Evolutionary conservation across 306 rosid species (phyloP), one percentile per base, ranked within the genome.

Genomic region (Senna tora): DNA sequence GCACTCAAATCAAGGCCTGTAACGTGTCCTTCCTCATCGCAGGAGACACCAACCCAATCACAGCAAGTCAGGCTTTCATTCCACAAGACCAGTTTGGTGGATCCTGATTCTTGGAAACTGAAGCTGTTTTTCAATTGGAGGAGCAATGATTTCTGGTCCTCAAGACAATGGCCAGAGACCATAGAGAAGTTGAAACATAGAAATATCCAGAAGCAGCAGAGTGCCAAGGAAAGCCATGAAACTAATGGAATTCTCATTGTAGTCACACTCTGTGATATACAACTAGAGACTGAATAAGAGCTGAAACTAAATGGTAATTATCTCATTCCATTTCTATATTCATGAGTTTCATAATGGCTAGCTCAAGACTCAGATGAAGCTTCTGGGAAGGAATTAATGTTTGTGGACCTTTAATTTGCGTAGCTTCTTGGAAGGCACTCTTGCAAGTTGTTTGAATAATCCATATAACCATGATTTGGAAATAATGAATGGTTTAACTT

Each of bases 111-210:
- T 17, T 0, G 5, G 0, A 34, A 61, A 9, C 2, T 2, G 75
- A 83, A 74, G 61, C 5, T 42, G 21, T 67, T 78, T 81, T 78
- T 80, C 67, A 85, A 25, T 21, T 67, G 39, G 1, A 82, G 79
- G 66, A 84, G 45, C 72, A 77, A 60, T 9, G 65, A 39, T 42
- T 47, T 5, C 85, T 87, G 84, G 57, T 83, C 72, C 0, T 46
- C 54, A 11, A 72, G 73, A 16, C 86, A 81, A 0, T 11, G 1
- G 39, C 69, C 41, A 64, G 70, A 61, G n/a, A 39, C 30, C 15
- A 19, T 7, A 65, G 52, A 59, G 28, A 30, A 12, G 9, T 42
- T 32, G 22, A 32, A 15, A 15, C 65, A 6, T 14, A 34, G 7
- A 33, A 7, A 33, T 9, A 59, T 33, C 65, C 59, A 53, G 30